These are phyloP conservation scores for Daldinia decipiens DNA, from an alignment of 495 filamentous ascomycete species.

Conservation along the genomic window DNA sequence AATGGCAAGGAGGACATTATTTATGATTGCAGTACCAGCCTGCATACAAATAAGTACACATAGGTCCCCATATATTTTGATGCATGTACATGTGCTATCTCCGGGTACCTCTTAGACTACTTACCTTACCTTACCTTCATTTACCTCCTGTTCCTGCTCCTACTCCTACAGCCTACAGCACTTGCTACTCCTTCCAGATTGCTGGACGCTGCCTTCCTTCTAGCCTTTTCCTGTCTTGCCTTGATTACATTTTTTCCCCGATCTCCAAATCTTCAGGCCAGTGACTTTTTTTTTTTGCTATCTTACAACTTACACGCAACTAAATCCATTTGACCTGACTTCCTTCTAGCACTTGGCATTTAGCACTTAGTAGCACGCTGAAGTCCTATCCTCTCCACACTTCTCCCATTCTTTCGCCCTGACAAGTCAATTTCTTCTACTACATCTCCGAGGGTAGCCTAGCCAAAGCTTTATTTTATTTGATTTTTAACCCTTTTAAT, in stretches of 20 bases:
- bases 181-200: conserved; percentile 24
- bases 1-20: conserved; percentile 7
- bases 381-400: conserved; percentile 4
- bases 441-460: conserved; percentile 30
- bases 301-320: conserved; percentile 1
- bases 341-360: conserved; percentile 10
- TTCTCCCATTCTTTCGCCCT: conserved; percentile 12
- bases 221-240: conserved; percentile 7
- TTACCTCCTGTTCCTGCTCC: conserved; percentile 8
- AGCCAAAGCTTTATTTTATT: conserved; percentile 29
- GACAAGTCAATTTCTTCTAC: conserved; percentile 20
- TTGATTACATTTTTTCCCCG: not conserved
- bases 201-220: conserved; percentile 9
- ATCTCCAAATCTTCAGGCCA: conserved; percentile 9
- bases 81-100: conserved; percentile 8
- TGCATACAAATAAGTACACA: not conserved
- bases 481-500: conserved; percentile 22
- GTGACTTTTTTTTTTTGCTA: not conserved
- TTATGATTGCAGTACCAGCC: conserved; percentile 4
- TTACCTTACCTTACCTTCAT: conserved; percentile 5
- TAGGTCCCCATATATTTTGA: conserved; percentile 9
- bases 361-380: not conserved
- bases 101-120: conserved; percentile 3
- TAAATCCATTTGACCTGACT: not conserved
- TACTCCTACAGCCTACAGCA: conserved; percentile 9